Evolutionary conservation across 1,284 basidiomycete genomes (phyloP).

Genomic region (Rhodotorula sp.): DNA sequence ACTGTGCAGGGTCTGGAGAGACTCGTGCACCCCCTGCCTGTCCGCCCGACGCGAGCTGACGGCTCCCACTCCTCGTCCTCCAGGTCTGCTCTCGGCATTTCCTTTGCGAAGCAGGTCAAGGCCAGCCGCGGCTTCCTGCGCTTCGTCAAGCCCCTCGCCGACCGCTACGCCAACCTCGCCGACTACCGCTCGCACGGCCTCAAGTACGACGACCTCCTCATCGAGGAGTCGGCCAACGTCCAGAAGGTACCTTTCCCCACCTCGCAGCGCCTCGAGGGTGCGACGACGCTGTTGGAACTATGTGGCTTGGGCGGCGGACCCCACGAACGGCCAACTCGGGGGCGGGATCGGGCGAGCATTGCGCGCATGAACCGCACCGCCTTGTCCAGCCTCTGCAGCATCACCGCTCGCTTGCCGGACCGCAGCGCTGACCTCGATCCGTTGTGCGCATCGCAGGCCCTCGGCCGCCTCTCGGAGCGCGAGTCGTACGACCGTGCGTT

Average conservation of each 20-base stretch:
- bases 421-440: too few relatives aligned
- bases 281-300: not conserved
- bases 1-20: too few relatives aligned
- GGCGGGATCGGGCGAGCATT: not conserved
- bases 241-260: constrained; percentile 67
- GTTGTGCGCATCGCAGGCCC: constrained; percentile 60
- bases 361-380: too few relatives aligned
- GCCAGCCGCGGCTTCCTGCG: constrained; percentile 56
- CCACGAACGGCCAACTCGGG: too few relatives aligned
- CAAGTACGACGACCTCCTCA: constrained; percentile 90
- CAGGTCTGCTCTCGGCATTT: constrained; percentile 40
- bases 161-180: constrained; percentile 76
- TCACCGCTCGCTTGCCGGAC: too few relatives aligned
- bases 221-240: constrained; percentile 81
- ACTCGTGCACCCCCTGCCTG: too few relatives aligned
- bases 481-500: constrained; percentile 88
- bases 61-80: constrained; percentile 55
- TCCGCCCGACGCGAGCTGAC: not conserved
- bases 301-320: too few relatives aligned
- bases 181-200: constrained; percentile 90
- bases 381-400: too few relatives aligned
- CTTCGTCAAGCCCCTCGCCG: constrained; percentile 75
- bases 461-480: constrained; percentile 73
- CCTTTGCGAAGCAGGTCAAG: constrained; percentile 32
- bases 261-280: not conserved